Base-by-base conservation (phyloP, 768 basidiomycete species). In the Termitomyces heimii region DNA sequence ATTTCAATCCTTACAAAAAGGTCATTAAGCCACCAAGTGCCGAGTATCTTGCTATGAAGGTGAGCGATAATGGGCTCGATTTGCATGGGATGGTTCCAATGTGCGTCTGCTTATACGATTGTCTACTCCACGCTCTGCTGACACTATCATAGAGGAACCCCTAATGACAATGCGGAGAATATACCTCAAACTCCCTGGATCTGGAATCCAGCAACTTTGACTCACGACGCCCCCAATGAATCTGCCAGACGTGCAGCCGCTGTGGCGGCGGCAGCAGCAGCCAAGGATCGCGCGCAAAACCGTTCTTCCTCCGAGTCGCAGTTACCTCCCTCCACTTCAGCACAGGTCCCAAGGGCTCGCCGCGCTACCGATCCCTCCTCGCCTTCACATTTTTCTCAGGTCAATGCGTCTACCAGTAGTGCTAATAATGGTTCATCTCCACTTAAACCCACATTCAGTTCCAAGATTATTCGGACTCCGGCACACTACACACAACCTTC, bases 391-490 rank as follows among this genome's bases (percentile, higher is more conserved):
- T 35, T 59, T 26, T 53, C 43, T 18, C 51, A 40, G 26, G 37
- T 8, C 18, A 28, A 51, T 28, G 32, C 32, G 24, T 34, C 57
- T n/a, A 49, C 35, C 28, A 45, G 58, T 37, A 67, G 26, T 10
- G 28, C 22, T 3, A 13, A 43, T 35, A 31, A 12, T n/a, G 67
- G 54, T 63, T 61, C 35, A 35, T 62, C 43, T 24, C 53, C 53
- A 59, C 79, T 89, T 18, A 80, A 83, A 44, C 75, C 85, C 1
- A 89, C 89, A 1, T 91, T 89, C 63, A 84, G 85, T 2, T 64
- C 81, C n/a, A 81, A 73, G 54, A 85, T 88, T 66, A 74, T 89
- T 32, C 84, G 88, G 48, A 87, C 83, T 3, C 88, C 88, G 1
- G 75, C 77, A 5, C 79, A 89, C 64, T 89, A 67, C 14, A 5